Base-by-base conservation (phyloP, 2,329 filamentous ascomycete genomes). In the Claviceps capensis region DNA sequence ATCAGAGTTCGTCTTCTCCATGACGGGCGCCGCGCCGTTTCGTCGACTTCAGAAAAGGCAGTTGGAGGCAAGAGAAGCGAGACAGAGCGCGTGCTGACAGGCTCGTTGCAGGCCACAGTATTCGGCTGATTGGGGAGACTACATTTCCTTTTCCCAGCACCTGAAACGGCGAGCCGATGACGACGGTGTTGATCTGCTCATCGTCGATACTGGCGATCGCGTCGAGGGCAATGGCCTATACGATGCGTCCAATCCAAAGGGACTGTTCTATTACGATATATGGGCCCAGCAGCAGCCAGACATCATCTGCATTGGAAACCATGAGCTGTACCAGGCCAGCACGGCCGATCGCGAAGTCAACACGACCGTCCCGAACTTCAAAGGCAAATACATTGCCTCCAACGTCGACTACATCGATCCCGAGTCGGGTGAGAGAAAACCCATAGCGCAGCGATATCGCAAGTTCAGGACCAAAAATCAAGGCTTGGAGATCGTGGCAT, bases 101-200 rank as follows among this genome's bases (percentile, higher is more conserved):
- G 30, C 30, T 23, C 6, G 8, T 16, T 14, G 43, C 56, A 88
- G 85, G 70, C 77, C 88, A 2, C 91, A 93, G 54, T 98, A 94
- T 68, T 90, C 88, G 6, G 91, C 88, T 47, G 93, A 98, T 67
- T 97, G 93, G 89, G 93, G 93, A 53, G 93, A 98, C 69, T 98
- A 97, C 68, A 78, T 97, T 61, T 96, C 91, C 6, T 96, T 98
- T 64, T 81, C 89, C 37, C 75, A 84, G 38, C 88, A 91, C 63
- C 81, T 98, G 75, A 85, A 81, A 52, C 77, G 81, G 58, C 83
- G 80, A 62, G 88, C 89, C 52, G 86, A 96, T 62, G 78, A 81
- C 1, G 76, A 83, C 50, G 89, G 88, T 45, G 80, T 79, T 30
- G 93, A 98, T 65, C 72, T 98, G 16, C 72, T 98, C n/a, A 73